Evolutionary conservation across 441 rosid genomes (phyloP), one percentile per base, ranked within the genome.

Genomic region (Erodium chrysanthum): DNA sequence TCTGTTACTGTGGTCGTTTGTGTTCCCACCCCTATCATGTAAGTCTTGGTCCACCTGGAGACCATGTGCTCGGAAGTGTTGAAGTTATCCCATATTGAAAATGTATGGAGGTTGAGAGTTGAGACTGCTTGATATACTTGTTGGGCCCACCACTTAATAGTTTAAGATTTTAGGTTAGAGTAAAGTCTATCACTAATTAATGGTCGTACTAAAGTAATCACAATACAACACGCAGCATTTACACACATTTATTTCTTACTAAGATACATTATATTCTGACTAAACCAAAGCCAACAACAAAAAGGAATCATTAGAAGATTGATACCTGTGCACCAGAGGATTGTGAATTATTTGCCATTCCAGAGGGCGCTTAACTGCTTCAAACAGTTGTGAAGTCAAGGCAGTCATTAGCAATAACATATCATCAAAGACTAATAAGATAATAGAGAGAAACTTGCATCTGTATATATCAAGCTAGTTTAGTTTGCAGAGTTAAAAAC

Each of bases 261-360:
- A 18, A 44, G 54, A 35, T 35, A 27, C 25, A 21, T 35, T 44
- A 25, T 35, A 9, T 8, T 11, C 52, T 56, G 64, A 10, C 40
- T 71, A 65, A 65, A 20, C 33, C 58, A 54, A 2, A 65, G n/a
- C 72, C 50, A 40, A 64, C 52, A 12, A n/a, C 29, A 22, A 9
- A 40, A 48, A 44, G 18, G 68, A 62, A 17, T 70, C 64, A 67
- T 70, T 21, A 69, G 64, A 33, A 60, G 0, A 66, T 64, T 14
- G 60, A 18, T 68, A 88, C 97, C 89, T 89, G 94, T 11, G 84
- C 59, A 70, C 88, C 85, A 27, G 94, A 81, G 48, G 88, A 75
- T 61, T 80, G 96, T 72, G 87, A 75, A 77, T 83, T 88, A 76
- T 85, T 86, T 67, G 92, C 82, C 97, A 91, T 89, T 59, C 70